Conservation (phyloP, 1,284 basidiomycete species). For the Ceratobasidium sp. region DNA sequence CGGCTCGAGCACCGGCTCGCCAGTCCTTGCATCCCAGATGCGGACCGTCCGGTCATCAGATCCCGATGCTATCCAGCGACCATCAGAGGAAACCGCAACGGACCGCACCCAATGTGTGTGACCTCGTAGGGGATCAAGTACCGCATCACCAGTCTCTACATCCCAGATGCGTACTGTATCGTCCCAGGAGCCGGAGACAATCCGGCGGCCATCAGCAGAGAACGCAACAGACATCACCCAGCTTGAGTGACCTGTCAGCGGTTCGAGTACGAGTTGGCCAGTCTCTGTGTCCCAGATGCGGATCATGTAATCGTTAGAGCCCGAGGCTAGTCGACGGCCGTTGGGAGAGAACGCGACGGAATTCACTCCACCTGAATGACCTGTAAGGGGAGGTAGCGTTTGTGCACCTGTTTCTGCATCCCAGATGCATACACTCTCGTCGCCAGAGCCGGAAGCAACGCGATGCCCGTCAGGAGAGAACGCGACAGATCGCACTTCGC, state of each 20-base stretch:
- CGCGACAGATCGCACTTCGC: not conserved
- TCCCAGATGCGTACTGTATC: conserved; percentile 95
- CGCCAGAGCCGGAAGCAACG: conserved; percentile 20
- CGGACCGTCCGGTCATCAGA: conserved; percentile 89
- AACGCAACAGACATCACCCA: conserved; percentile 60
- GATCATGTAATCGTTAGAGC: not conserved
- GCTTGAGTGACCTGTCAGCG: conserved; percentile 3
- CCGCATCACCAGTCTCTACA: conserved; percentile 73
- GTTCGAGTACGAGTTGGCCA: not conserved
- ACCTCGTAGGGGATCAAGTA: conserved; percentile 77
- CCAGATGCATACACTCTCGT: conserved; percentile 27
- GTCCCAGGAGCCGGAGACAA: conserved; percentile 89
- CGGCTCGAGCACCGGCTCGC: not conserved
- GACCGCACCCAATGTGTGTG: conserved; percentile 87
- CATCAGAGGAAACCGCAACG: conserved; percentile 89
- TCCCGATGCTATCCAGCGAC: conserved; percentile 82
- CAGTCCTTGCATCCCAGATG: conserved; percentile 76
- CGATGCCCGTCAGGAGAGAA: conserved; percentile 33
- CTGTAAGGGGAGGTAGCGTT: not conserved
- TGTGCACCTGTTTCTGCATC: not conserved
- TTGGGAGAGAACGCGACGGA: not conserved
- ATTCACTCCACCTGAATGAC: not conserved
- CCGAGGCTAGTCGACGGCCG: not conserved
- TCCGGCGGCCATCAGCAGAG: conserved; percentile 80
- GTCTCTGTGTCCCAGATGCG: not conserved